phyloP scores from a whole-genome alignment of 441 rosid genomes.

The Populus trichocarpa region DNA sequence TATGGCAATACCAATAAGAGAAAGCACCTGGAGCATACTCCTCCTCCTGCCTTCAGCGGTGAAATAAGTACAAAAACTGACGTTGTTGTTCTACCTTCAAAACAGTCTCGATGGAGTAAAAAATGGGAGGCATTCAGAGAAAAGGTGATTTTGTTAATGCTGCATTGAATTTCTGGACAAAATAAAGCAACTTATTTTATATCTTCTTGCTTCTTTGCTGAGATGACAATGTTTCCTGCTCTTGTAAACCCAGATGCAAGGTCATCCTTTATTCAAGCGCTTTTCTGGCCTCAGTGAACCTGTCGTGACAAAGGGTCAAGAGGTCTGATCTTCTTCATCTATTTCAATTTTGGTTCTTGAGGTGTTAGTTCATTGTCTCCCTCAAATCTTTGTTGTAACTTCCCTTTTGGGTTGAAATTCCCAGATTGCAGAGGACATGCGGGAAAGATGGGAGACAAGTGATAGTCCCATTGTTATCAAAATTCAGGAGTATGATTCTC shows the following conservation, averaged over 20 bases:
- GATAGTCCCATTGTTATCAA: conserved; percentile 89
- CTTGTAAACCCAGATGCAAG: conserved; percentile 54
- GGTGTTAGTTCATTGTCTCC: neutral
- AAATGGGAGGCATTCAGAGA: conserved; percentile 69
- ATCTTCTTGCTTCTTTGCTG: conserved; percentile 5
- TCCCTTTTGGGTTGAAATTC: conserved; percentile 10
- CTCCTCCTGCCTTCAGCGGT: conserved; percentile 59
- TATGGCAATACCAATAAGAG: conserved; percentile 56
- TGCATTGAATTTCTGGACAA: neutral
- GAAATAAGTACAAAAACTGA: conserved; percentile 83
- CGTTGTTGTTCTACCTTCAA: conserved; percentile 52
- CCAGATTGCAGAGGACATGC: conserved; percentile 89
- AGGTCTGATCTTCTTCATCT: conserved; percentile 40
- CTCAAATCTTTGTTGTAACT: neutral
- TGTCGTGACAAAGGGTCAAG: conserved; percentile 80
- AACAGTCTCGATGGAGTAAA: conserved; percentile 73
- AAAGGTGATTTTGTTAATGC: conserved; percentile 42
- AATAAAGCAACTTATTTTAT: neutral
- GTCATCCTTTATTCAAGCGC: conserved; percentile 64
- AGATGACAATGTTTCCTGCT: conserved; percentile 2
- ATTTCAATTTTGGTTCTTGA: neutral
- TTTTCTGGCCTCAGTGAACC: conserved; percentile 74
- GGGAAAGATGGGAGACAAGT: conserved; percentile 96
- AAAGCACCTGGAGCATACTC: conserved; percentile 80
- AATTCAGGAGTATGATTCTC: conserved; percentile 76